Base-by-base conservation (phyloP, 352 stramenopile genomes). In the Globisporangium mamillatum region DNA sequence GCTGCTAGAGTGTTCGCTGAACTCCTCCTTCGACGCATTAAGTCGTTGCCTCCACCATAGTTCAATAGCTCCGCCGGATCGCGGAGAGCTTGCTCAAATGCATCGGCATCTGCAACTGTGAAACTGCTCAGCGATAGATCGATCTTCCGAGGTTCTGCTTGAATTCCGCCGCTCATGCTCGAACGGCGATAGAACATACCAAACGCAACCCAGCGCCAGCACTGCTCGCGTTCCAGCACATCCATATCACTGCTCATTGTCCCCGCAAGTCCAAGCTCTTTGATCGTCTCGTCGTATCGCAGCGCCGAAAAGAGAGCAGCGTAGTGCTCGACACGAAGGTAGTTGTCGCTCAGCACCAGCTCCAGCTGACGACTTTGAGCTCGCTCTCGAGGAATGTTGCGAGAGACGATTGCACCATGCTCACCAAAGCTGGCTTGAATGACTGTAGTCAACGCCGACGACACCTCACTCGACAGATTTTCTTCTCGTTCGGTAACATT, bases 401-500 rank as follows among this genome's bases (percentile, higher is more conserved):
- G 16, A 4, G 10, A 27, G n/a, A 24, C 50, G n/a, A 24, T 22
- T 27, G 10, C 50, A 18, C 4, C 3, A 8, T 6, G 22, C 7
- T 18, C 24, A 20, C 52, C 52, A 58, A 58, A n/a, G 4, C 22
- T 41, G 1, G 54, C 54, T 24, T 59, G 54, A 7, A 59, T 60
- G 27, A 60, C 18, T 5, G 25, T 27, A 7, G 16, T 41, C 54
- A 60, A 18, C 25, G 54, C 54, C 14, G 24, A 36, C 16, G 52
- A 58, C 18, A 36, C 52, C 3, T 41, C 54, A 3, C 54, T 41
- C 2, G 54, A 41, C 4, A 41, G 27, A 10, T 18, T 24, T 32
- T 60, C 52, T 36, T n/a, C 52, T 60, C 54, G 27, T 41, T 27
- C 29, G 5, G 54, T 60, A 14, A 60, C 27, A 7, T 60, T 60